These are phyloP conservation scores for Atkinsonella hypoxylon DNA, from an alignment of 2,329 filamentous ascomycete species.

Conservation along the genomic window DNA sequence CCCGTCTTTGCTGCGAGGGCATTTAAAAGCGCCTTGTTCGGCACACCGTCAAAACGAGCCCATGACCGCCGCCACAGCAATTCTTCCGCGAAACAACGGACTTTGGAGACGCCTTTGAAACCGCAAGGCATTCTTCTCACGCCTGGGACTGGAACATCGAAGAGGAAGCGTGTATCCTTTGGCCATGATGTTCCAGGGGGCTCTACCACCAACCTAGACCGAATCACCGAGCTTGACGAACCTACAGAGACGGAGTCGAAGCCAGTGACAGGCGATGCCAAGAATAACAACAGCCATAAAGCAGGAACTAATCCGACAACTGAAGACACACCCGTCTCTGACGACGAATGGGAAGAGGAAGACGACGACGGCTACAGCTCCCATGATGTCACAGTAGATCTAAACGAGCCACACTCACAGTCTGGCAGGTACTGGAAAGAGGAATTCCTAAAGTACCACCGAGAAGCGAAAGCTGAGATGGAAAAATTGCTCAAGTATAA, in stretches of 20 bases:
- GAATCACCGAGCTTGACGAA: conserved; percentile 29
- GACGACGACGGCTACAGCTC: conserved; percentile 40
- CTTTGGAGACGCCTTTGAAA: conserved; percentile 34
- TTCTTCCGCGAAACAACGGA: conserved; percentile 11
- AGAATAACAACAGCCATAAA: conserved; percentile 1
- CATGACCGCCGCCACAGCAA: conserved; percentile 19
- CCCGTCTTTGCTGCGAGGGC: conserved; percentile 56
- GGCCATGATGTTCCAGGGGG: conserved; percentile 38
- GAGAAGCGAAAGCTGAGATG: conserved; percentile 61
- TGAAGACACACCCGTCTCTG: conserved; percentile 13
- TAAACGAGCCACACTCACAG: conserved; percentile 62
- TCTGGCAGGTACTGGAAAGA: conserved; percentile 74
- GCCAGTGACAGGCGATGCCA: conserved; percentile 16
- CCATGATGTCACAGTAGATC: conserved; percentile 54
- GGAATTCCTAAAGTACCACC: conserved; percentile 62
- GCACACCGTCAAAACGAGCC: conserved; percentile 35
- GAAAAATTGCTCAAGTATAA: conserved; percentile 71
- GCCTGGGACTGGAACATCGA: conserved; percentile 47
- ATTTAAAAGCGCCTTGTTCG: conserved; percentile 51
- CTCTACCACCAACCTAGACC: conserved; percentile 6
- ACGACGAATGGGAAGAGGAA: conserved; percentile 33
- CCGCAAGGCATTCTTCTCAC: conserved; percentile 51
- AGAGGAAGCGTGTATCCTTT: conserved; percentile 55
- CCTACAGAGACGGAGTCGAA: conserved; percentile 30
- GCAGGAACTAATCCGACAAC: not conserved